Conservation (phyloP, 139 green algal genomes). For the Coelastrella sp. region DNA sequence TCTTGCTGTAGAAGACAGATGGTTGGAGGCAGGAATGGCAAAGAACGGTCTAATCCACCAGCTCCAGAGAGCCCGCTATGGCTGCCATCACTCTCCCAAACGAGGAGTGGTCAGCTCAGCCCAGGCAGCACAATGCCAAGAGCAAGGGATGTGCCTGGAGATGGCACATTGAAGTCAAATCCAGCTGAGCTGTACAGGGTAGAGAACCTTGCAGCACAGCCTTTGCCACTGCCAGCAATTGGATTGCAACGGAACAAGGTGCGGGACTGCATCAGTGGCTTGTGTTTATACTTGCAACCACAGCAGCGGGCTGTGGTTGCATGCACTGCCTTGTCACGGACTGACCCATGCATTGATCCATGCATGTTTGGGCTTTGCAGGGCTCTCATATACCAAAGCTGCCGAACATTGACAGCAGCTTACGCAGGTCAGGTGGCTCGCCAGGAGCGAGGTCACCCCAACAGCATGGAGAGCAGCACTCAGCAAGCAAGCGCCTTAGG, state of each 20-base stretch:
- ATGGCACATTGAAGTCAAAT: not conserved
- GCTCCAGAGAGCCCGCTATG: slow-evolving; percentile 42
- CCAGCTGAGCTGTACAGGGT: slow-evolving; percentile 27
- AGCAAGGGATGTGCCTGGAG: slow-evolving; percentile 5
- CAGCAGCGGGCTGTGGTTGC: no score
- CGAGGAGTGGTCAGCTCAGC: not conserved
- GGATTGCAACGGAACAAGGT: not conserved
- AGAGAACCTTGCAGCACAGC: not conserved
- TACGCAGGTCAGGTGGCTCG: not conserved
- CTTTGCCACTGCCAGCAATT: not conserved
- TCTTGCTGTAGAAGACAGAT: not conserved
- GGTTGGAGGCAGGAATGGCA: not conserved
- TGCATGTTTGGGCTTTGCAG: not conserved
- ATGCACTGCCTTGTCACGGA: no score
- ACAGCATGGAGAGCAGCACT: slow-evolving; percentile 20
- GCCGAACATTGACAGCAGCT: slow-evolving; percentile 22
- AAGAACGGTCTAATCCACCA: not conserved
- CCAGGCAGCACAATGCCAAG: slow-evolving; percentile 16
- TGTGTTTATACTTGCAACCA: not conserved
- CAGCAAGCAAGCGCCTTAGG: not conserved
- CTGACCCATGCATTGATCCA: not conserved
- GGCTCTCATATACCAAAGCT: slow-evolving; percentile 27
- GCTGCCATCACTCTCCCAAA: slow-evolving; percentile 26
- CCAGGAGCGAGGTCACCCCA: not conserved
- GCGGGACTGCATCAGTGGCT: not conserved